Conservation (phyloP, 345 rosid species). For the Ailanthus altissimus region DNA sequence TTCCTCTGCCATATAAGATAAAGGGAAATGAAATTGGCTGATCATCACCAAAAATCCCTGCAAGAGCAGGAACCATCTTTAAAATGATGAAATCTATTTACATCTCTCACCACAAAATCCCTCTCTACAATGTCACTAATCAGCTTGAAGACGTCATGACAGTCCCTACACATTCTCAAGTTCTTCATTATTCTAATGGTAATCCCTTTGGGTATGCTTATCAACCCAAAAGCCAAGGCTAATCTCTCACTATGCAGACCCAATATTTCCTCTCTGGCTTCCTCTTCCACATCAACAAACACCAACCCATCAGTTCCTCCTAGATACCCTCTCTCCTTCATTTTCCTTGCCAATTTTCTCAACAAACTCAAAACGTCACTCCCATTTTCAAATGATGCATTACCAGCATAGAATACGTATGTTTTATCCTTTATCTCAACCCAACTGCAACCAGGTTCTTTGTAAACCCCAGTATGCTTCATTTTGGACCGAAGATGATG, state of each 20-base stretch:
- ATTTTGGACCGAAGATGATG: conserved; percentile 55
- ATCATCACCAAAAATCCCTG: conserved; percentile 60
- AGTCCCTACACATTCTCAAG: conserved; percentile 73
- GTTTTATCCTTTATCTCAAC: conserved; percentile 53
- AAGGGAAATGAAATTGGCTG: not conserved
- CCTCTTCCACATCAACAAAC: conserved; percentile 65
- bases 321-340: conserved; percentile 57
- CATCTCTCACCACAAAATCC: conserved; percentile 68
- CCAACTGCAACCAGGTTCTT: conserved; percentile 87
- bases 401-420: conserved; percentile 60
- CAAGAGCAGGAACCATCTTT: conserved; percentile 58
- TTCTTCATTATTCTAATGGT: conserved; percentile 64
- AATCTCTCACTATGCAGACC: conserved; percentile 72
- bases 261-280: conserved; percentile 55
- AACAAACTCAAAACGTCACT: conserved; percentile 45
- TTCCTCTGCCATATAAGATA: not conserved
- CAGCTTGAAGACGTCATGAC: conserved; percentile 71
- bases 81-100: conserved; percentile 76
- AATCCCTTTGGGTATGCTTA: conserved; percentile 44
- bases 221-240: conserved; percentile 63
- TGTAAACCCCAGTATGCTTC: conserved; percentile 58
- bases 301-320: conserved; percentile 47
- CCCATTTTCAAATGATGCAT: conserved; percentile 42
- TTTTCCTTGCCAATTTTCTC: conserved; percentile 52
- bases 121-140: conserved; percentile 60